These are phyloP conservation scores for Aspergillus versicolor DNA, from an alignment of 2,329 filamentous ascomycete genomes.

Conservation along the genomic window DNA sequence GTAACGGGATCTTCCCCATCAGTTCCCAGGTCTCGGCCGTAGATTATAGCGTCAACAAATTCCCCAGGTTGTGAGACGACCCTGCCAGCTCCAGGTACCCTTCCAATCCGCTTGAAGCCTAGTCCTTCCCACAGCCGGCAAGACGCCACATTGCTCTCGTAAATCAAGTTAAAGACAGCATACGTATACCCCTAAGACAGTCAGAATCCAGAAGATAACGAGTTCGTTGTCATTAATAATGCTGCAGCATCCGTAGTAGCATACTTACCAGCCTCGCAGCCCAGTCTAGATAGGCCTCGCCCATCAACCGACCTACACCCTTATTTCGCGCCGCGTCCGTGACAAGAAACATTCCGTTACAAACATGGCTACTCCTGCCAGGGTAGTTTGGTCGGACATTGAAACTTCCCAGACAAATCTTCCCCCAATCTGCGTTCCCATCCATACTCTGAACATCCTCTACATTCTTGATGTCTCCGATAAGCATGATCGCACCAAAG, in stretches of 20 bases:
- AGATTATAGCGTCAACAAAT: slow-evolving; percentile 74
- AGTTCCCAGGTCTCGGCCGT: slow-evolving; percentile 62
- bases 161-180: slow-evolving; percentile 91
- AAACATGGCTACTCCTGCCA: slow-evolving; percentile 84
- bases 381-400: slow-evolving; percentile 95
- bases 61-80: slow-evolving; percentile 68
- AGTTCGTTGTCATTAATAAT: not conserved
- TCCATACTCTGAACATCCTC: slow-evolving; percentile 53
- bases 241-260: not conserved
- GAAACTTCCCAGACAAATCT: slow-evolving; percentile 82
- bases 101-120: slow-evolving; percentile 87
- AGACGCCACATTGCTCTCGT: slow-evolving; percentile 88
- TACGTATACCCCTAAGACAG: slow-evolving; percentile 72
- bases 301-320: slow-evolving; percentile 73
- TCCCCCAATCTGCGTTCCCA: slow-evolving; percentile 69
- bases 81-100: slow-evolving; percentile 70
- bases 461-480: slow-evolving; percentile 68
- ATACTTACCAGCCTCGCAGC: slow-evolving; percentile 60
- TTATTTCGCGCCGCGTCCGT: slow-evolving; percentile 71
- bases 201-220: slow-evolving; percentile 17
- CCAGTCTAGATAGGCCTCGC: slow-evolving; percentile 75
- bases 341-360: slow-evolving; percentile 72
- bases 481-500: slow-evolving; percentile 83
- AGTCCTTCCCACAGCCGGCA: slow-evolving; percentile 90
- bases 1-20: slow-evolving; percentile 81